A percentile compares a stretch with the other conserved stretches of the same genome.
Conservation (phyloP, 495 filamentous ascomycete genomes). For the Viridothelium virens region DNA sequence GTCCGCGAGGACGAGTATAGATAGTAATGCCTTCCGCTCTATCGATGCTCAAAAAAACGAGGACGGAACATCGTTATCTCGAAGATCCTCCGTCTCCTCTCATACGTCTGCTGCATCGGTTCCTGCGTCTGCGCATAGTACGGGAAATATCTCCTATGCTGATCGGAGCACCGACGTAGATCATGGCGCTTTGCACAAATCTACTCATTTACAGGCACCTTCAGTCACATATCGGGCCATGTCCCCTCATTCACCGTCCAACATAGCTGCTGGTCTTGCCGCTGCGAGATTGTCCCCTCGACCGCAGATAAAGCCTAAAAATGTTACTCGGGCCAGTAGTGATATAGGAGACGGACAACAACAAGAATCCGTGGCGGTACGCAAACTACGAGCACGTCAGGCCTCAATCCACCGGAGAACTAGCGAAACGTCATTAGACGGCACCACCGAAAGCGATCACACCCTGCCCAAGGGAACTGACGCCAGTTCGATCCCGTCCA, state of each 20-base stretch:
- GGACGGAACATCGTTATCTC: neutral
- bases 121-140: neutral
- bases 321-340: neutral
- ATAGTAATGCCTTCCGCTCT: neutral
- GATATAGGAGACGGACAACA: neutral
- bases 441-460: constrained; percentile 26
- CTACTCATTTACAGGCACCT: neutral
- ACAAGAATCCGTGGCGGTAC: neutral
- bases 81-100: neutral
- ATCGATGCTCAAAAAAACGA: no score
- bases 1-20: neutral
- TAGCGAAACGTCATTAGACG: constrained; percentile 25
- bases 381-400: constrained; percentile 14
- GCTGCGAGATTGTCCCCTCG: constrained; percentile 15
- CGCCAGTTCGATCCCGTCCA: constrained; percentile 47
- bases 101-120: neutral
- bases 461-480: constrained; percentile 33
- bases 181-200: neutral
- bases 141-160: neutral
- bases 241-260: constrained; percentile 16
- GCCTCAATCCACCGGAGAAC: constrained; percentile 17
- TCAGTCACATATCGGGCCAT: neutral
- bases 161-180: neutral
- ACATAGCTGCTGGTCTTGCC: constrained; percentile 20
- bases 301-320: neutral